A percentile compares a stretch with the other conserved stretches of the same genome.
These are phyloP conservation scores for Neurospora sp. DNA, from an alignment of 495 filamentous ascomycete genomes.

Conservation along the genomic window DNA sequence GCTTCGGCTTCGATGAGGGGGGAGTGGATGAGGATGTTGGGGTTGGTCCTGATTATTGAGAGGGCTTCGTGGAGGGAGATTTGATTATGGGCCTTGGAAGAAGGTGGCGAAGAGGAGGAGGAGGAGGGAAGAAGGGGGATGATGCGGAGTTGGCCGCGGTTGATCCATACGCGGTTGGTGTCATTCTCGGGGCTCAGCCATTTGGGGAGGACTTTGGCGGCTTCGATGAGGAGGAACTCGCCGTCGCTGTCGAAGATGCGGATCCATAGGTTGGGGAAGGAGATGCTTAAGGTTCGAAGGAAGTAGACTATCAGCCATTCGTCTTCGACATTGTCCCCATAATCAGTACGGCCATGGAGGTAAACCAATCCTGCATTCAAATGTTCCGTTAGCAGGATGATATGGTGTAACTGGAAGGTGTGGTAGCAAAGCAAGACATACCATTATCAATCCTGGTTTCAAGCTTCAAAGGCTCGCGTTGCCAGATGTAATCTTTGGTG, in stretches of 20 bases:
- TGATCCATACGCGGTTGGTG: constrained; percentile 74
- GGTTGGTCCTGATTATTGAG: constrained; percentile 42
- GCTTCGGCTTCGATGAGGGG: constrained; percentile 74
- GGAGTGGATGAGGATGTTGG: constrained; percentile 49
- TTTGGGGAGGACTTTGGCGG: constrained; percentile 72
- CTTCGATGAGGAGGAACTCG: constrained; percentile 91
- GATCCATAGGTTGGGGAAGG: constrained; percentile 70
- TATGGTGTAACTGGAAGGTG: constrained; percentile 1
- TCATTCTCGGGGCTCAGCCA: constrained; percentile 93
- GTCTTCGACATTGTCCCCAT: constrained; percentile 88
- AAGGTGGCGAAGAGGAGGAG: neutral
- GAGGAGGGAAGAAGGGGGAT: constrained; percentile 43
- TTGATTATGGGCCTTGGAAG: constrained; percentile 23
- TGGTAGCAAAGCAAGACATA: constrained; percentile 17
- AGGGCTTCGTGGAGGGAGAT: constrained; percentile 52
- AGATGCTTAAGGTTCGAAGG: constrained; percentile 64
- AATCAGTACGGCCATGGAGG: constrained; percentile 68
- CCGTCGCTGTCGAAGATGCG: constrained; percentile 79
- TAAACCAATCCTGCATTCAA: constrained; percentile 29
- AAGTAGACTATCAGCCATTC: constrained; percentile 95
- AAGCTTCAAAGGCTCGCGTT: constrained; percentile 67
- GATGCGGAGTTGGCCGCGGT: constrained; percentile 61
- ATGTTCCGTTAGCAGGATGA: neutral
- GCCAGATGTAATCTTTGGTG: constrained; percentile 88
- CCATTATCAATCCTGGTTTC: constrained; percentile 48